These are phyloP conservation scores for Penicillium glabrum DNA, from an alignment of 2,329 filamentous ascomycete genomes.

Conservation along the genomic window DNA sequence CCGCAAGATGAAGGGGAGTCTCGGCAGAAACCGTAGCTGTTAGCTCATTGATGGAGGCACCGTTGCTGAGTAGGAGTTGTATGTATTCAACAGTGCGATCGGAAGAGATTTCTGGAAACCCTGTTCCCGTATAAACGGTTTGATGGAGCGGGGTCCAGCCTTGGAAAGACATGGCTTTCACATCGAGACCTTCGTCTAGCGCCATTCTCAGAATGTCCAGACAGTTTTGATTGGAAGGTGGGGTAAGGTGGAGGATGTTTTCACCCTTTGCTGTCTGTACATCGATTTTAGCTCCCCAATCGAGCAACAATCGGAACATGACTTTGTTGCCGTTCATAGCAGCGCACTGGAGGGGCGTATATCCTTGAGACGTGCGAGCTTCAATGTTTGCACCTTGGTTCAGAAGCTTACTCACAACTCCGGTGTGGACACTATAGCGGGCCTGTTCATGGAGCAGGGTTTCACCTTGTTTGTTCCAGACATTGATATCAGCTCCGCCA, in stretches of 20 bases:
- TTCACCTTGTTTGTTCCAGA: slow-evolving; percentile 29
- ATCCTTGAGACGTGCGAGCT: slow-evolving; percentile 26
- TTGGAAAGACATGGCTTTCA: slow-evolving; percentile 15
- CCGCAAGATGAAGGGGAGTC: slow-evolving; percentile 30
- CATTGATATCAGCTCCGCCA: slow-evolving; percentile 32
- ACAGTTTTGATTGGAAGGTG: slow-evolving; percentile 20
- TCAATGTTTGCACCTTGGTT: slow-evolving; percentile 30
- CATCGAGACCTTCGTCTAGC: slow-evolving; percentile 15
- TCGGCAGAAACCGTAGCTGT: slow-evolving; percentile 5
- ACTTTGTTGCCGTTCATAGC: slow-evolving; percentile 27
- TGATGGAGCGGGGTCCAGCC: slow-evolving; percentile 24
- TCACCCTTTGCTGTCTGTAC: slow-evolving; percentile 29
- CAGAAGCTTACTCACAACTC: slow-evolving; percentile 25
- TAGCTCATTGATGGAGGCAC: slow-evolving; percentile 25
- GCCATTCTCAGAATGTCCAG: slow-evolving; percentile 26
- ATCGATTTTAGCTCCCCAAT: slow-evolving; percentile 23
- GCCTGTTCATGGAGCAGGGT: slow-evolving; percentile 30
- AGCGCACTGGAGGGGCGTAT: slow-evolving; percentile 31
- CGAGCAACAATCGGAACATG: slow-evolving; percentile 26
- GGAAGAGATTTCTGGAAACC: not conserved
- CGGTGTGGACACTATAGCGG: slow-evolving; percentile 4
- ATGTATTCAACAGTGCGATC: slow-evolving; percentile 1
- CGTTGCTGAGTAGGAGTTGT: slow-evolving; percentile 20
- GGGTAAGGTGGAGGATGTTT: slow-evolving; percentile 31
- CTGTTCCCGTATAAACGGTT: not conserved